Evolutionary conservation across 352 stramenopile genomes (phyloP), one percentile per base, ranked within the genome.

Genomic region (Aphanomyces stellatus): DNA sequence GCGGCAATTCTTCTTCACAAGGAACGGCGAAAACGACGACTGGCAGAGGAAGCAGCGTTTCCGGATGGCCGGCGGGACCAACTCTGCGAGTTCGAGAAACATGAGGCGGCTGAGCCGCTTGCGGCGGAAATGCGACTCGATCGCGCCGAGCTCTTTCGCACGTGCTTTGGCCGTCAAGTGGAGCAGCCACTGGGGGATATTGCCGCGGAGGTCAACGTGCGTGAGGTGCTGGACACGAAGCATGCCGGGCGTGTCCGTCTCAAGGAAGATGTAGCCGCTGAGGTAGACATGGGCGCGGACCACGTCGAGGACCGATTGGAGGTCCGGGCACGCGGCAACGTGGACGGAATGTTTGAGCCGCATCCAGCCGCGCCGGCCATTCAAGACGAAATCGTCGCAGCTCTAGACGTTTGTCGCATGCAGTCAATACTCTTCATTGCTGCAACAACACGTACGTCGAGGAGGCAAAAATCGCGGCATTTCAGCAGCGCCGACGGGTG

Each of bases 171-270:
- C 41, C n/a, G 25, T 49, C 17, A 19, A 24, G 17, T 64, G 53
- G 41, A 28, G 41, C 17, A 64, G 40, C 56, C 56, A 64, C 35
- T n/a, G 3, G 3, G 56, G 56, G 8, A 35, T 35, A 10, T 49
- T 35, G 25, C 56, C 56, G 17, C 41, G 40, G 41, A 64, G 17
- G 24, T 64, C 56, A 22, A 64, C 25, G 13, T 64, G 19, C 17
- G 41, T 30, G 41, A 30, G 56, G 4, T 19, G 25, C 5, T 51
- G 31, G 4, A 49, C 56, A 24, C 51, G 25, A 15, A 64, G 35
- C 2, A n/a, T n/a, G 10, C 56, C 56, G 8, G 56, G 56, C 4
- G 31, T 46, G 24, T 64, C 56, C 17, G 56, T 64, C 56, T 64
- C 56, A 25, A 64, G 22, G 30, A 64, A 64, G 41, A 64, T 30